phyloP scores from a whole-genome alignment of 805 yeast genomes.

The Teunomyces panamensis region DNA sequence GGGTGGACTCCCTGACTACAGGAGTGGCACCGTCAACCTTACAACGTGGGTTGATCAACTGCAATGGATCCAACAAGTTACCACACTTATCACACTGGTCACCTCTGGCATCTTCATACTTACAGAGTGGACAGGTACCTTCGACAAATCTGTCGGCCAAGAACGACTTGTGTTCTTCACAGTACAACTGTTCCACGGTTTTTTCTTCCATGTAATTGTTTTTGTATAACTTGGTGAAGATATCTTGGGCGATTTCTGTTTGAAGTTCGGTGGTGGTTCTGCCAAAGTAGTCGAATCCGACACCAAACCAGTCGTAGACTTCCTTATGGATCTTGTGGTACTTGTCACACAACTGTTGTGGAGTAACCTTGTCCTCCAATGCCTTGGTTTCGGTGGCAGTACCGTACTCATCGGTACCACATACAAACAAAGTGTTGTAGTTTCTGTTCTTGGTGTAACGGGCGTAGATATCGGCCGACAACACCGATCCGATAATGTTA shows the following conservation, averaged over 20 bases:
- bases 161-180: slow-evolving; percentile 86
- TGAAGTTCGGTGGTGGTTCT: slow-evolving; percentile 91
- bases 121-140: slow-evolving; percentile 95
- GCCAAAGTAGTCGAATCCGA: slow-evolving; percentile 92
- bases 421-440: slow-evolving; percentile 78
- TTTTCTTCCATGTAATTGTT: slow-evolving; percentile 84
- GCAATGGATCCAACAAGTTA: slow-evolving; percentile 81
- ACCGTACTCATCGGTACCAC: slow-evolving; percentile 99
- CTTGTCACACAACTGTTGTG: slow-evolving; percentile 86
- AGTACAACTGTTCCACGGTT: slow-evolving; percentile 84
- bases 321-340: slow-evolving; percentile 82
- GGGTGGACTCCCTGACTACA: slow-evolving; percentile 75
- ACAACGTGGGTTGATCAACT: slow-evolving; percentile 92
- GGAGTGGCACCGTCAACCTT: slow-evolving; percentile 86
- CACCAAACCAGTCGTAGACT: slow-evolving; percentile 95
- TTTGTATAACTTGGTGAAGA: slow-evolving; percentile 71
- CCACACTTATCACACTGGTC: slow-evolving; percentile 99
- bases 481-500: slow-evolving; percentile 91
- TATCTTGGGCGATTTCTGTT: slow-evolving; percentile 94
- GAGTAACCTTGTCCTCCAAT: slow-evolving; percentile 86
- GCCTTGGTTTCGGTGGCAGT: slow-evolving; percentile 99
- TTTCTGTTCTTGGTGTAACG: slow-evolving; percentile 88
- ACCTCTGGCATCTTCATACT: slow-evolving; percentile 96
- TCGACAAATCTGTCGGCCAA: slow-evolving; percentile 96
- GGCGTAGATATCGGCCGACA: slow-evolving; percentile 90